Percentiles rank a stretch among this genome's conserved stretches.
Conservation (phyloP, 2,329 filamentous ascomycete genomes). For the Talaromyces pinophilus region DNA sequence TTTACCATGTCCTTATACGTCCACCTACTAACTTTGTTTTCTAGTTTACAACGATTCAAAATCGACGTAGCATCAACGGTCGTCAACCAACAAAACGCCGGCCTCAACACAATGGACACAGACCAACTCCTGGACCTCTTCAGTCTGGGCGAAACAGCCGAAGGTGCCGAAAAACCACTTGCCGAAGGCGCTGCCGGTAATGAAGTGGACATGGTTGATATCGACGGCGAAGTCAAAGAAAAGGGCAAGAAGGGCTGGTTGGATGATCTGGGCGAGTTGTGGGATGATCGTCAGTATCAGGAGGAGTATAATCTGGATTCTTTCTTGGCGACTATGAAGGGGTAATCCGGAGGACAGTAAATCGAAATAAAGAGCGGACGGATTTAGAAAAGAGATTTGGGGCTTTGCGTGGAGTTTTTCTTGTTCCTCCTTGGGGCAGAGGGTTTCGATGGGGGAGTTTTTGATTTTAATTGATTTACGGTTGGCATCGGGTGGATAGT, state of each 20-base stretch:
- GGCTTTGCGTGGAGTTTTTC: not conserved
- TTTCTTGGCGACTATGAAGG: slow-evolving; percentile 91
- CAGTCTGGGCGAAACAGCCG: slow-evolving; percentile 73
- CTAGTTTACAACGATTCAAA: slow-evolving; percentile 94
- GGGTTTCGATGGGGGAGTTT: not conserved
- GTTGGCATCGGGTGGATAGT: not conserved
- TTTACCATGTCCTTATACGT: not conserved
- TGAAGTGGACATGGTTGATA: slow-evolving; percentile 78
- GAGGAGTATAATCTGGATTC: slow-evolving; percentile 96
- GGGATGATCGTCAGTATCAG: slow-evolving; percentile 97
- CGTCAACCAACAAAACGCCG: slow-evolving; percentile 98
- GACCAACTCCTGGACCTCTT: slow-evolving; percentile 97
- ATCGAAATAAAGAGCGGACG: not conserved
- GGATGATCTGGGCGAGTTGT: slow-evolving; percentile 91
- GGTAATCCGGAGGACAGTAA: slow-evolving; percentile 31
- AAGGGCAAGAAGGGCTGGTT: slow-evolving; percentile 97
- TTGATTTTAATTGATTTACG: not conserved
- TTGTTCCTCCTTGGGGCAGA: not conserved
- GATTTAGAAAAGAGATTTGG: not conserved
- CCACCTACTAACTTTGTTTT: not conserved
- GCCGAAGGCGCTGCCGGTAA: slow-evolving; percentile 57
- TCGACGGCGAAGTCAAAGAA: slow-evolving; percentile 87
- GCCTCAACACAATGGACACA: slow-evolving; percentile 93
- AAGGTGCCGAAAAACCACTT: slow-evolving; percentile 60
- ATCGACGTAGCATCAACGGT: slow-evolving; percentile 98